A percentile compares a stretch with the other conserved stretches of the same genome.
phyloP scores from a whole-genome alignment of 208 protist species.

The Endotrypanum monterogeii region DNA sequence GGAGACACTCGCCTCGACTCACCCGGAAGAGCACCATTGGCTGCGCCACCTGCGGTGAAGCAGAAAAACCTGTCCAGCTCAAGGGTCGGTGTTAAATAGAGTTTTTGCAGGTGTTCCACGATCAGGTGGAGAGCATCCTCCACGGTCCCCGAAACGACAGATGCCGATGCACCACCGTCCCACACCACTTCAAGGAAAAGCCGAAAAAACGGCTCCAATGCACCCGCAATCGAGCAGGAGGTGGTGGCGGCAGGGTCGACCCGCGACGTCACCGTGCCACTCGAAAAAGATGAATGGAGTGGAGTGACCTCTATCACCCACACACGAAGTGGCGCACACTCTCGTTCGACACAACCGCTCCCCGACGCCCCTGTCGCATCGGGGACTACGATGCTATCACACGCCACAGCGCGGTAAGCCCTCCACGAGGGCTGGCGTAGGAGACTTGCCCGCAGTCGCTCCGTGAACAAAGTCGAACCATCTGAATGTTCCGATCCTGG shows the following conservation, averaged over 20 bases:
- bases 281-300: not conserved
- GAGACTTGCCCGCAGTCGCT: slow-evolving; percentile 6
- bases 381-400: not conserved
- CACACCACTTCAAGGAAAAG: slow-evolving; percentile 28
- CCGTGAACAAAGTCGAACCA: not conserved
- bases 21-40: not conserved
- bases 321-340: slow-evolving; percentile 7
- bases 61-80: slow-evolving; percentile 14
- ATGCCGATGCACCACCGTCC: not conserved
- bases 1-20: not conserved
- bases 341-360: slow-evolving; percentile 1
- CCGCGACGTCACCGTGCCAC: not conserved
- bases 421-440: slow-evolving; percentile 2
- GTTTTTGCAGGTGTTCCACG: not conserved
- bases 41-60: slow-evolving; percentile 1
- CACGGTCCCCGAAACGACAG: not conserved
- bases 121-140: slow-evolving; percentile 7
- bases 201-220: slow-evolving; percentile 10
- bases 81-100: slow-evolving; percentile 21
- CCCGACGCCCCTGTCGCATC: not conserved
- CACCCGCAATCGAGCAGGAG: slow-evolving; percentile 9
- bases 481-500: not conserved
- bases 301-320: slow-evolving; percentile 29
- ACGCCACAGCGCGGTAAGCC: not conserved
- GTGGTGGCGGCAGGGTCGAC: not conserved